Evolutionary conservation across 2,329 filamentous ascomycete genomes (phyloP).

Genomic region (Penicillium aurantiogriseum): DNA sequence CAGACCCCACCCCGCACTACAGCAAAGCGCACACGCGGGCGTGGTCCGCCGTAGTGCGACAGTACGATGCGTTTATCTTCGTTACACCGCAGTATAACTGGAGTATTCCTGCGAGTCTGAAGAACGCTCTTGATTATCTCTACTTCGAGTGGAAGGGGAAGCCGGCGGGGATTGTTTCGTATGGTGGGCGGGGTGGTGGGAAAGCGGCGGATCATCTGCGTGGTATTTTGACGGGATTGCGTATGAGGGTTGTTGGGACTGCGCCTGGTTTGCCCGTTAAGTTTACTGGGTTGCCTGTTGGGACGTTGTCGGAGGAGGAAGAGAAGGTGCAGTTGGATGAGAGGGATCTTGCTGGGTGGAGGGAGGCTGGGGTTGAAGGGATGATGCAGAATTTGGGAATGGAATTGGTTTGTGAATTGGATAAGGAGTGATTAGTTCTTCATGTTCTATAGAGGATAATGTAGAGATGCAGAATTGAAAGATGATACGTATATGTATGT

Average conservation of each 20-base stretch:
- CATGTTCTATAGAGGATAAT: neutral
- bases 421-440: constrained; percentile 10
- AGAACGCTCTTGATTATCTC: constrained; percentile 64
- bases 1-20: constrained; percentile 33
- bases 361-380: constrained; percentile 19
- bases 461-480: neutral
- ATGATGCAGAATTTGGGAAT: constrained; percentile 29
- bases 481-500: neutral
- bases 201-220: constrained; percentile 39
- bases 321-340: constrained; percentile 19
- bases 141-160: constrained; percentile 59
- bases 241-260: constrained; percentile 35
- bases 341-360: constrained; percentile 24
- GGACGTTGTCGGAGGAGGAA: constrained; percentile 26
- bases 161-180: constrained; percentile 54
- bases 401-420: constrained; percentile 27
- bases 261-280: constrained; percentile 33
- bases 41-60: constrained; percentile 39
- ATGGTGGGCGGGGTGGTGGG: constrained; percentile 49
- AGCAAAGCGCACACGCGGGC: constrained; percentile 34
- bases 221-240: constrained; percentile 35
- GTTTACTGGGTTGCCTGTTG: constrained; percentile 22
- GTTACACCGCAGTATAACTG: constrained; percentile 55
- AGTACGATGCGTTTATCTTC: constrained; percentile 43
- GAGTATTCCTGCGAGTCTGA: constrained; percentile 53